Base-by-base conservation (phyloP, 176 grass and related monocot genomes). In the Elaeis guineensis region DNA sequence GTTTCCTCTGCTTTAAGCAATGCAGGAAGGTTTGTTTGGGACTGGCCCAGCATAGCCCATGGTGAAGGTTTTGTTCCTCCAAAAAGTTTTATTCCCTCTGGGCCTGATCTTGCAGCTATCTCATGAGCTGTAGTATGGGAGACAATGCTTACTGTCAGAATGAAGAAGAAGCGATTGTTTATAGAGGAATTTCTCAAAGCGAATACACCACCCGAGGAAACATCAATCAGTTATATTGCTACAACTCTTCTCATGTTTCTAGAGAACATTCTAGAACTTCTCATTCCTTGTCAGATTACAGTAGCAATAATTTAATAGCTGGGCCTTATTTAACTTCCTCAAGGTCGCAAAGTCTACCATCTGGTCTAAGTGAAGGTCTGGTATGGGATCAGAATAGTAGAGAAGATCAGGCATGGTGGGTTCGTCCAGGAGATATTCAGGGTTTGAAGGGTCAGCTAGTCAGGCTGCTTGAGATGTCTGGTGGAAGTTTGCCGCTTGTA, bases 21-120 rank as follows among this genome's bases (percentile, higher is more conserved):
- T 76, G 81, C 86, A 52, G 86, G 86, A 55, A 77, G 74, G 66
- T 85, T 90, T 2, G 78, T 85, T 19, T 90, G 86, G 86, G 81
- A 90, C 75, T 90, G 86, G 86, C 81, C 86, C 54, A 82, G 75
- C 64, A 78, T 90, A 75, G 86, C 86, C 14, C 86, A 63, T 62
- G 86, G 86, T 52, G 82, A 78, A 78, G 86, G 86, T 72, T 72
- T 78, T 72, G 71, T 85, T 44, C 66, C 68, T 28, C 74, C 82
- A 57, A 85, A 77, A 35, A 59, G 78, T 62, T 62, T 66, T 58
- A 56, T 52, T 6, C 75, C 59, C 22, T 51, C 63, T 25, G 21
- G 35, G 60, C 23, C 70, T 64, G 80, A 89, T 77, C 51, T 67
- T 63, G 39, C 77, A 67, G 66, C 58, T 72, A 32, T 84, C 32